Conservation (phyloP, 495 filamentous ascomycete genomes). For the Achaetomiella virescens region DNA sequence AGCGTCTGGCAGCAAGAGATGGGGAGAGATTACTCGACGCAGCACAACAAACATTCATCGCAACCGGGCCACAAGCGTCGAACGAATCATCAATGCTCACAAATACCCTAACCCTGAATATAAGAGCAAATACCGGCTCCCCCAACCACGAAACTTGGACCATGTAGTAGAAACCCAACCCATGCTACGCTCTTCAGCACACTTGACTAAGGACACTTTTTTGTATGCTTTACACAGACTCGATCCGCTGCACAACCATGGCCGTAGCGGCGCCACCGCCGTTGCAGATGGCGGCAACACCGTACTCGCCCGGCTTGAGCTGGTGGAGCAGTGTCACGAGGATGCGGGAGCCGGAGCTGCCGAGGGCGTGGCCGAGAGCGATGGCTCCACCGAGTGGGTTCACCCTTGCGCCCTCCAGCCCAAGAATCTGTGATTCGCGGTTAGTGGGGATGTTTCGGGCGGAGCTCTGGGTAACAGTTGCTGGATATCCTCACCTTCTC, state of each 20-base stretch:
- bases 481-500: constrained; percentile 56
- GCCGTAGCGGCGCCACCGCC: constrained; percentile 89
- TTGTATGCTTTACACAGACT: constrained; percentile 45
- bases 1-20: too few species aligned
- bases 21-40: too few species aligned
- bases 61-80: too few species aligned
- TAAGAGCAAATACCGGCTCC: neutral
- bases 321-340: constrained; percentile 85
- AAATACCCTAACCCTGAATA: constrained; percentile 7
- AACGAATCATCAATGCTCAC: neutral
- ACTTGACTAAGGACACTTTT: neutral
- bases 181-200: neutral
- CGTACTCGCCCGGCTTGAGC: constrained; percentile 85
- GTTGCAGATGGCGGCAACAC: constrained; percentile 93
- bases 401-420: constrained; percentile 67
- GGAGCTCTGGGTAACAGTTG: neutral
- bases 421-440: constrained; percentile 55
- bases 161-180: neutral
- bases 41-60: too few species aligned
- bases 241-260: constrained; percentile 84
- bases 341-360: constrained; percentile 90
- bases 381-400: constrained; percentile 91
- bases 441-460: constrained; percentile 14
- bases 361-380: constrained; percentile 86
- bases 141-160: neutral